These are phyloP conservation scores for Fonsecaea pugnacius DNA, from an alignment of 2,329 filamentous ascomycete species.

Conservation along the genomic window DNA sequence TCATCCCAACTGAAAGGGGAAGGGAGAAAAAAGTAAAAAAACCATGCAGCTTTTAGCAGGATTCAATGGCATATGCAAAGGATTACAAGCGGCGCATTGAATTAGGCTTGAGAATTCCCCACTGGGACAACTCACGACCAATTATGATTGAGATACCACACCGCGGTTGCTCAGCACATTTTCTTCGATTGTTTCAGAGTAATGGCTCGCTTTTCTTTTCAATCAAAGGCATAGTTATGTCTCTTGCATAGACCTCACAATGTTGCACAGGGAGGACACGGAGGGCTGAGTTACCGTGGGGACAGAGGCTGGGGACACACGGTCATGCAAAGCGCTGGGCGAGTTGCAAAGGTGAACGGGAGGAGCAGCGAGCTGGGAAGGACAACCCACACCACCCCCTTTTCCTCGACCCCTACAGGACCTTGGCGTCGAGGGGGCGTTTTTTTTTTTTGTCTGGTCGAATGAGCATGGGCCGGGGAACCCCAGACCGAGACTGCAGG, in stretches of 20 bases:
- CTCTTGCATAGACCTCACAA: conserved; percentile 32
- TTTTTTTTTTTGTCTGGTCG: background rate
- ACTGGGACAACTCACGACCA: conserved; percentile 17
- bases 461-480: background rate
- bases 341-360: background rate
- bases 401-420: background rate
- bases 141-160: conserved; percentile 32
- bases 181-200: conserved; percentile 17
- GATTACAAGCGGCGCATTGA: conserved; percentile 10
- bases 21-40: background rate
- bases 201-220: conserved; percentile 17
- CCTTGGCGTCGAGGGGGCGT: background rate
- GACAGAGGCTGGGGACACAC: background rate
- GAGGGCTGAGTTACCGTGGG: background rate
- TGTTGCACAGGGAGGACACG: conserved; percentile 12
- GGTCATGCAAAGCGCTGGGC: background rate
- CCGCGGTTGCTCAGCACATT: conserved; percentile 24
- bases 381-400: background rate
- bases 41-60: background rate
- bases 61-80: background rate
- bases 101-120: background rate
- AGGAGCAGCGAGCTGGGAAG: background rate
- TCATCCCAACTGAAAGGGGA: background rate
- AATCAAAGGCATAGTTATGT: conserved; percentile 21
- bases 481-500: background rate